Evolutionary conservation across 345 rosid species (phyloP), one percentile per base, ranked within the genome.

Genomic region (Gossypium longicalyx): DNA sequence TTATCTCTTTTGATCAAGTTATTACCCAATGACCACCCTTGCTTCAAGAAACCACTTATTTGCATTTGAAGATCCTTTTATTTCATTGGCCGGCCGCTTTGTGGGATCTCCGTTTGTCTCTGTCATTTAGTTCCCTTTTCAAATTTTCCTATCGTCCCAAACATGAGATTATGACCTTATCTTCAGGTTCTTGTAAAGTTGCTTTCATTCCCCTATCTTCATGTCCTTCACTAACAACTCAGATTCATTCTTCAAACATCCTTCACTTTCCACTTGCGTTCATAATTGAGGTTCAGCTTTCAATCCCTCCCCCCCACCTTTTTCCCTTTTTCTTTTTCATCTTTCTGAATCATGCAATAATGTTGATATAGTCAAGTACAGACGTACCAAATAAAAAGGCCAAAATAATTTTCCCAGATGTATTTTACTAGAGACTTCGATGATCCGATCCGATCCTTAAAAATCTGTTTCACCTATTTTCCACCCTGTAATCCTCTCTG

Each of bases 401-500:
- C 71, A 67, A 68, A 68, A 3, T 51, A 22, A 34, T 4, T 34
- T 47, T 67, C n/a, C 56, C 15, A 23, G 41, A 22, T 15, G 29
- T 3, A 20, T 20, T 20, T 20, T 45, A 45, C 1, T 38, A 22
- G 11, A 11, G 2, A 45, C 53, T 22, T 19, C 7, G 57, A 52
- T 3, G 17, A 52, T 48, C 15, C 4, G 52, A 48, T 48, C 52
- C 52, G 15, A 12, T 48, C 13, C 16, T 48, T 48, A 29, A 29
- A 29, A 29, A 29, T 29, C 38, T 34, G 41, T 17, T 52, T 54
- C 19, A 3, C 63, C 52, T 53, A 22, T 71, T 51, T 51, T 70
- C 72, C 52, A 62, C 86, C 53, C 82, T 80, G 80, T 80, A 57
- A 47, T 76, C 60, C 63, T 74, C 85, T 77, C 81, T 80, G 80